Evolutionary conservation across 768 basidiomycete genomes (phyloP).

Genomic region (Rhodotorula babjevae): DNA sequence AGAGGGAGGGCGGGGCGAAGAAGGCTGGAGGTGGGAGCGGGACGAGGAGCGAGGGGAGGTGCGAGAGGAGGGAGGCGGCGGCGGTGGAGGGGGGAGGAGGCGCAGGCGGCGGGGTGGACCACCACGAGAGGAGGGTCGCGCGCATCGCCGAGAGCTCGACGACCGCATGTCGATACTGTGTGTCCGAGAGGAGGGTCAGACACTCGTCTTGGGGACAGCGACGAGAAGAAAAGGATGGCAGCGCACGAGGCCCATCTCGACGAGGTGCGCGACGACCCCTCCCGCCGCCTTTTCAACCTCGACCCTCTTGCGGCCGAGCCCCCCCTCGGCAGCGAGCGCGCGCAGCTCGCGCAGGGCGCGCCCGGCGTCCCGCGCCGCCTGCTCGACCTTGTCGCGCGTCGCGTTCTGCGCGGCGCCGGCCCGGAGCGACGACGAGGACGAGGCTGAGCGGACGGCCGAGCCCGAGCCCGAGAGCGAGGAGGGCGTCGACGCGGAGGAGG

Average conservation of each 20-base stretch:
- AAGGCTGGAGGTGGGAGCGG: constrained; percentile 23
- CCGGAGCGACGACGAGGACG: constrained; percentile 44
- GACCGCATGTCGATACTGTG: constrained; percentile 30
- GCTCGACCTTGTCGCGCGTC: constrained; percentile 17
- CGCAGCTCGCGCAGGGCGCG: constrained; percentile 55
- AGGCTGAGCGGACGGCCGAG: constrained; percentile 44
- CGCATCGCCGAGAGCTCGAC: constrained; percentile 20
- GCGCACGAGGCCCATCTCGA: constrained; percentile 66
- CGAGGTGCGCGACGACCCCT: constrained; percentile 63
- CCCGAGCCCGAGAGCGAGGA: constrained; percentile 8
- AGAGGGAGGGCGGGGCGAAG: constrained; percentile 18
- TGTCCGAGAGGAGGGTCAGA: neutral
- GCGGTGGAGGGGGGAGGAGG: constrained; percentile 35
- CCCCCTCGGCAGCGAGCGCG: constrained; percentile 10
- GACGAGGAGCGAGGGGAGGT: constrained; percentile 2
- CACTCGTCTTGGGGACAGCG: constrained; percentile 36
- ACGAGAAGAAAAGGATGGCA: constrained; percentile 46
- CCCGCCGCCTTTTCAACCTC: constrained; percentile 71
- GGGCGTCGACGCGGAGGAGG: neutral
- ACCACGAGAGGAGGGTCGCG: constrained; percentile 26
- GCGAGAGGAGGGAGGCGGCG: constrained; percentile 14
- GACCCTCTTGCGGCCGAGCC: constrained; percentile 49
- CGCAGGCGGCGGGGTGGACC: constrained; percentile 46
- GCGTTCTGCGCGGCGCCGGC: constrained; percentile 40
- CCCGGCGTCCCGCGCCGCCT: constrained; percentile 28